Percentiles rank a stretch among this genome's conserved stretches.
phyloP scores from a whole-genome alignment of 331 rosid species.

The Erythrophleum ivorense region DNA sequence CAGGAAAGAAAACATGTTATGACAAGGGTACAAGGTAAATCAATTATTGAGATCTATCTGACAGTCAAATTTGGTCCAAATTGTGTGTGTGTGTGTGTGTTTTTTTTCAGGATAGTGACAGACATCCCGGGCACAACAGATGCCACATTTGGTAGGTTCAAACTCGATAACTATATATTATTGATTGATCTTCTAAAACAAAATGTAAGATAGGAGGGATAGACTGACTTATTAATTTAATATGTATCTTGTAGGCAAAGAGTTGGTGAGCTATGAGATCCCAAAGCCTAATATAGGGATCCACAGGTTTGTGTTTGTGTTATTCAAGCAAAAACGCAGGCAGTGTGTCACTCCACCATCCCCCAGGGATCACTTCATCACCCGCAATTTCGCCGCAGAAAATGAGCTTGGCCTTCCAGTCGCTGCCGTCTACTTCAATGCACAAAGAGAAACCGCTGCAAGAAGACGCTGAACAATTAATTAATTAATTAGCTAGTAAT shows the following conservation, averaged over 20 bases:
- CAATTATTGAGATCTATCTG: conserved; percentile 15
- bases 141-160: conserved; percentile 83
- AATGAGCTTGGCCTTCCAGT: conserved; percentile 86
- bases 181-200: background rate
- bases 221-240: background rate
- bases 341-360: conserved; percentile 69
- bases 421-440: conserved; percentile 95
- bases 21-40: conserved; percentile 2
- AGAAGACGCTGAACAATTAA: conserved; percentile 66
- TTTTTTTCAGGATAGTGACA: conserved; percentile 77
- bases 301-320: conserved; percentile 95
- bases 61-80: conserved; percentile 29
- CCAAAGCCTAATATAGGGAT: conserved; percentile 94
- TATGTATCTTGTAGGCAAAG: conserved; percentile 58
- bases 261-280: conserved; percentile 76
- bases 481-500: background rate
- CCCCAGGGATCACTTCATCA: conserved; percentile 76
- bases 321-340: conserved; percentile 79
- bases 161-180: background rate
- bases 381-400: conserved; percentile 70
- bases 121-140: conserved; percentile 98
- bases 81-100: background rate
- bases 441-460: conserved; percentile 93
- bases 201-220: background rate
- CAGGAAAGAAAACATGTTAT: conserved; percentile 12